A percentile compares a stretch with the other conserved stretches of the same genome.
Conservation (phyloP, 2,329 filamentous ascomycete species). For the Sphaerostilbella broomeana region DNA sequence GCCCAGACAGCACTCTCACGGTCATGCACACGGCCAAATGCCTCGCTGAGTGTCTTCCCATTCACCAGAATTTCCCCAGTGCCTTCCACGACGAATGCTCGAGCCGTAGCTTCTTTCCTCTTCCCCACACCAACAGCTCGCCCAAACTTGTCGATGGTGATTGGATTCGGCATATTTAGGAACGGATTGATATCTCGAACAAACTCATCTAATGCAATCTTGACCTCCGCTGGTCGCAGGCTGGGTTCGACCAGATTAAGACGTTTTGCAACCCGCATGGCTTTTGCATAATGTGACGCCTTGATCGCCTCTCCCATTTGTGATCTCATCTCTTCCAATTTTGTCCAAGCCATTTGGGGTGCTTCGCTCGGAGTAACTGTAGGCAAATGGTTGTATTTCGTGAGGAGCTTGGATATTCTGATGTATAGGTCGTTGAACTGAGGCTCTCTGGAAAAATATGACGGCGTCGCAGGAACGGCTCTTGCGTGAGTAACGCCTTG, state of each 20-base stretch:
- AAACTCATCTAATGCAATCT: constrained; percentile 59
- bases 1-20: constrained; percentile 92
- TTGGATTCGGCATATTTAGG: constrained; percentile 55
- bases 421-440: constrained; percentile 82
- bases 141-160: constrained; percentile 67
- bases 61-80: constrained; percentile 87
- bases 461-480: constrained; percentile 74
- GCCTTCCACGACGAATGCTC: constrained; percentile 85
- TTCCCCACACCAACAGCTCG: constrained; percentile 73
- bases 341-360: constrained; percentile 74
- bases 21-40: constrained; percentile 85
- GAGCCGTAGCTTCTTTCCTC: constrained; percentile 80
- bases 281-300: constrained; percentile 69
- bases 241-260: constrained; percentile 80
- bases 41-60: constrained; percentile 73
- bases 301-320: constrained; percentile 66
- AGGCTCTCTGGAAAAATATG: constrained; percentile 89
- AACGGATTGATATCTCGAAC: constrained; percentile 68
- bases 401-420: constrained; percentile 62
- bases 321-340: constrained; percentile 66
- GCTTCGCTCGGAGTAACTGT: constrained; percentile 57
- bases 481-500: constrained; percentile 50
- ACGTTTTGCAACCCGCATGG: constrained; percentile 68
- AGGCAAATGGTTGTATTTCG: constrained; percentile 68
- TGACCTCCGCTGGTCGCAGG: constrained; percentile 65